A percentile compares a stretch with the other conserved stretches of the same genome.
Evolutionary conservation across 306 rosid species (phyloP).

Genomic region (Crataegus laevigata): DNA sequence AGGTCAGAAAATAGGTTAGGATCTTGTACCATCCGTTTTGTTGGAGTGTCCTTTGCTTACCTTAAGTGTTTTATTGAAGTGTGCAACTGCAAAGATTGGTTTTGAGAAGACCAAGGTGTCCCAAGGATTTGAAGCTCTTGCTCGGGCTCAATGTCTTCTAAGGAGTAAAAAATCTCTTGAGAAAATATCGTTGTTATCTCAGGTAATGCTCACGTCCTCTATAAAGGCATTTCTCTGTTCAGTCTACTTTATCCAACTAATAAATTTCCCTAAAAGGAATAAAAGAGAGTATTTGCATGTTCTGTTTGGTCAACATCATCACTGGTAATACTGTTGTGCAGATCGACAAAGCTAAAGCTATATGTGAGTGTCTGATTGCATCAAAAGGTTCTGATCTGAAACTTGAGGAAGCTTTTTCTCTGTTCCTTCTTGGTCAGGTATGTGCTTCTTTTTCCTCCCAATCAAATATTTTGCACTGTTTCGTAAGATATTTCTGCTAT

Average conservation of each 20-base stretch:
- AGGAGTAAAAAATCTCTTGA: slow-evolving; percentile 73
- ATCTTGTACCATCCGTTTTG: slow-evolving; percentile 27
- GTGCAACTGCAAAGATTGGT: slow-evolving; percentile 77
- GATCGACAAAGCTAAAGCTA: slow-evolving; percentile 66
- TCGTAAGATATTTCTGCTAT: slow-evolving; percentile 7
- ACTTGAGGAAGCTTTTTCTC: slow-evolving; percentile 65
- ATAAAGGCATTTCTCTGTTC: not conserved
- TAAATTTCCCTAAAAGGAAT: not conserved
- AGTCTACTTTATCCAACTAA: not conserved
- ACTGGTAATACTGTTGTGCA: slow-evolving; percentile 28
- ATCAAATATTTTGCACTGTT: not conserved
- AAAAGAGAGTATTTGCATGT: not conserved
- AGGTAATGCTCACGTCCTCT: slow-evolving; percentile 29
- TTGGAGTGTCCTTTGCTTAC: slow-evolving; percentile 43
- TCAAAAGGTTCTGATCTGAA: slow-evolving; percentile 73
- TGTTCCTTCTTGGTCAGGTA: slow-evolving; percentile 79
- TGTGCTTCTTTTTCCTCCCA: slow-evolving; percentile 11
- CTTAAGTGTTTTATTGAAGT: slow-evolving; percentile 77
- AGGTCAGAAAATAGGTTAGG: slow-evolving; percentile 26
- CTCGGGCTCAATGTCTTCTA: slow-evolving; percentile 85
- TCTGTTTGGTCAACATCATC: not conserved
- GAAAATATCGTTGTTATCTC: slow-evolving; percentile 59
- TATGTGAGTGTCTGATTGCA: slow-evolving; percentile 71
- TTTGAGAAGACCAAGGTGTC: slow-evolving; percentile 84
- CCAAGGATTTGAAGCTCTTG: slow-evolving; percentile 95